Percentiles rank a stretch among this genome's conserved stretches.
Conservation (phyloP, 1,139 yeast species). For the Schwanniomyces etchellsii region DNA sequence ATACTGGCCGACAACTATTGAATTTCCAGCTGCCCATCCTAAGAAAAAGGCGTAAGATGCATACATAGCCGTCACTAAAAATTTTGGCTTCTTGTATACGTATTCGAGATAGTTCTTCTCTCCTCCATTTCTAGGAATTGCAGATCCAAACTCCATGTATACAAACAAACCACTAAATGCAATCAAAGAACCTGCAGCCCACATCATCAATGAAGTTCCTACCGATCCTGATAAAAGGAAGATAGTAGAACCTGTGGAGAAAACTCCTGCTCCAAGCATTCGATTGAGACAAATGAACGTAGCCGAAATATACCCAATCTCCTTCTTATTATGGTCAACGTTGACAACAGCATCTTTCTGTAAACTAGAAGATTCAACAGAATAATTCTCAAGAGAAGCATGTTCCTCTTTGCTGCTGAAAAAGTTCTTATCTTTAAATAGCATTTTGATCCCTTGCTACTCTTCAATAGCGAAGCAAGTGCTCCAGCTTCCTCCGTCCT, state of each 20-base stretch:
- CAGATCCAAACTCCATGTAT: constrained; percentile 81
- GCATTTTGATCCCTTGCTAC: no score
- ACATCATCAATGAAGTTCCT: constrained; percentile 64
- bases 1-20: constrained; percentile 45
- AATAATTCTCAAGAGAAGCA: no score
- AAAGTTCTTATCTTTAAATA: no score
- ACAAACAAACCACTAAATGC: constrained; percentile 72
- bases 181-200: constrained; percentile 74
- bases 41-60: constrained; percentile 70
- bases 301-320: constrained; percentile 64
- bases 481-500: no score
- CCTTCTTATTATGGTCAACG: constrained; percentile 48
- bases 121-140: constrained; percentile 83
- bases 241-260: constrained; percentile 79
- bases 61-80: constrained; percentile 68
- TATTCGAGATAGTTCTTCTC: constrained; percentile 80
- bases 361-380: no score
- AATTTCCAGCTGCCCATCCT: constrained; percentile 85
- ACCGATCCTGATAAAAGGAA: constrained; percentile 66
- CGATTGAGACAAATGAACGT: constrained; percentile 68
- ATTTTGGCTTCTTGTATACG: constrained; percentile 63
- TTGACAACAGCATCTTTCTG: constrained; percentile 31
- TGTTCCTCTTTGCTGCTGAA: no score
- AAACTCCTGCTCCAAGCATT: constrained; percentile 86
- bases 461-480: no score